Percentiles rank a stretch among this genome's conserved stretches.
These are phyloP conservation scores for Crithidia fasciculata DNA, from an alignment of 208 protist genomes.

Conservation along the genomic window DNA sequence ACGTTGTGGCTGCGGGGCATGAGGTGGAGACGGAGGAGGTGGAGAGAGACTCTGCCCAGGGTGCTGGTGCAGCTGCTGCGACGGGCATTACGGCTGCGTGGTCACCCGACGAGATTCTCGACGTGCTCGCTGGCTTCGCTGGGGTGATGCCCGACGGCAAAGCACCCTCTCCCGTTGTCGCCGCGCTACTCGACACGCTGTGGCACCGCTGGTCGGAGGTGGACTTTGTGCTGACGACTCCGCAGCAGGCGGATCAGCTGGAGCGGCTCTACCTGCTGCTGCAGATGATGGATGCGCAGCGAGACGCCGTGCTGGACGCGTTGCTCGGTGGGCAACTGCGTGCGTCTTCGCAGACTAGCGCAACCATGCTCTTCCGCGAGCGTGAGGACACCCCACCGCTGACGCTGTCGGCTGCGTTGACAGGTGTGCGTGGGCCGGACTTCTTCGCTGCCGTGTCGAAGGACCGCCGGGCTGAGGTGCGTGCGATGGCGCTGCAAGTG, in stretches of 20 bases:
- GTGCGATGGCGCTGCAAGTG: slow-evolving; percentile 41
- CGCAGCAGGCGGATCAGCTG: slow-evolving; percentile 42
- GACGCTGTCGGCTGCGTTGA: slow-evolving; percentile 11
- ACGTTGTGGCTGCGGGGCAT: slow-evolving; percentile 31
- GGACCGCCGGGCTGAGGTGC: slow-evolving; percentile 37
- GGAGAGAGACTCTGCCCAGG: neutral
- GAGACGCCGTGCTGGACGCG: slow-evolving; percentile 39
- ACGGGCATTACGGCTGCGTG: slow-evolving; percentile 38
- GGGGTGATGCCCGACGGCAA: slow-evolving; percentile 59
- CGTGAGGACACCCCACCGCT: slow-evolving; percentile 38
- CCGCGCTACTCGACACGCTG: slow-evolving; percentile 46
- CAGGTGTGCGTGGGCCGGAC: slow-evolving; percentile 52
- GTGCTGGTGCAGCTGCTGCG: neutral
- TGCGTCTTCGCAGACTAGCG: neutral
- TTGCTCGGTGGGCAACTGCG: slow-evolving; percentile 33
- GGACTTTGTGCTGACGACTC: slow-evolving; percentile 22
- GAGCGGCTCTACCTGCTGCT: slow-evolving; percentile 77
- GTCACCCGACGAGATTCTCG: slow-evolving; percentile 55
- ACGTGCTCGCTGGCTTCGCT: slow-evolving; percentile 65
- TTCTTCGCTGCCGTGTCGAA: slow-evolving; percentile 84
- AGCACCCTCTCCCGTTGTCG: slow-evolving; percentile 47
- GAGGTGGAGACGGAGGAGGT: slow-evolving; percentile 3
- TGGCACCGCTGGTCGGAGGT: slow-evolving; percentile 31
- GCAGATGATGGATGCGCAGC: slow-evolving; percentile 46
- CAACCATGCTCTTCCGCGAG: slow-evolving; percentile 22